Evolutionary conservation across 176 grass and related monocot genomes (phyloP), one percentile per base, ranked within the genome.

Genomic region (Dactylis glomerata): DNA sequence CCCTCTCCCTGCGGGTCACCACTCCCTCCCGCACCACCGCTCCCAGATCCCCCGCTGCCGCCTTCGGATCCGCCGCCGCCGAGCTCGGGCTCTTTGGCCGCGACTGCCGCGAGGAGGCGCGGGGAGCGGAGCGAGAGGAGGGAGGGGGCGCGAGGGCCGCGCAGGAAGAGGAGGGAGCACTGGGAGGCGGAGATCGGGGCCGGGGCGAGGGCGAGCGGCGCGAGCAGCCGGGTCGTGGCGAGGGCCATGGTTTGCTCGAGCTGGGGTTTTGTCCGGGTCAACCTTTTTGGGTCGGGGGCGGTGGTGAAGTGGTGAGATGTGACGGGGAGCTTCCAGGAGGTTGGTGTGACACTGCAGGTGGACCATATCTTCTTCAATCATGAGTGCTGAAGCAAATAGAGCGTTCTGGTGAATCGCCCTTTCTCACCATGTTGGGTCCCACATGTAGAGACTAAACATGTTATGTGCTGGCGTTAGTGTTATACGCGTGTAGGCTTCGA

Each of bases 51-150:
- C 9, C 74, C 73, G 30, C 46, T 69, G 9, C 82, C 85, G 70
- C 70, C 70, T 27, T n/a, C 89, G 0, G 73, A 79, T 68, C 76
- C 80, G 23, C 84, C 78, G 63, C 85, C 85, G 24, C 83, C 87
- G 63, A 88, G 59, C 41, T 82, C 84, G 34, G 83, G 80, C 59
- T 92, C 86, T 75, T 84, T 87, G 36, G 73, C 26, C 8, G 83
- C 49, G 30, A 87, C 86, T 1, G 89, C 84, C 24, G 49, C 55
- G 74, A 76, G 22, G 55, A 85, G 49, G 91, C 88, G 84, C 0
- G 47, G 49, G 54, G 86, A 78, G 24, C 84, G 66, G 64, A 87
- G 45, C 24, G 81, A 68, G 44, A 82, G 26, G 54, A 71, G 40
- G 49, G 19, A 0, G 20, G 23, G 19, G 13, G 6, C 42, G 50